Evolutionary conservation across 2,329 filamentous ascomycete species (phyloP), one percentile per base, ranked within the genome.

Genomic region (Sporothrix globosa): DNA sequence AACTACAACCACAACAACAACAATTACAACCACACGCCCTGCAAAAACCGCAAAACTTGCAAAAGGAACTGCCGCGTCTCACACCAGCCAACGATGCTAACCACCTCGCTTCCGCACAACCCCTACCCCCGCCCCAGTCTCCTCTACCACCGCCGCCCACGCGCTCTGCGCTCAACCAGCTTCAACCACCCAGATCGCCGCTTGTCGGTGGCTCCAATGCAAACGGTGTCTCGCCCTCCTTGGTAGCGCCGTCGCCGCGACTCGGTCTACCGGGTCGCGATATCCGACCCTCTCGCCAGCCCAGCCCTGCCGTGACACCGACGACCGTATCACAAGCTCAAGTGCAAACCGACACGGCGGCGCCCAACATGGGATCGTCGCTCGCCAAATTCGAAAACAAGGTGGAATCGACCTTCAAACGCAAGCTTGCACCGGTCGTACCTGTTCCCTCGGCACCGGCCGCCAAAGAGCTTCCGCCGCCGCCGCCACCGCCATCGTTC

Each of bases 251-350:
- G 17, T 58, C 61, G 24, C 60, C 69, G 41, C 69, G 53, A 52
- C 27, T 60, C 52, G 74, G 74, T 21, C 72, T 78, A 10, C 75
- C 77, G 0, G 77, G 77, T 24, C 74, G 75, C 44, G 77, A 78
- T 48, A 77, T 79, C 61, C 76, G 76, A 5, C 78, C 78, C 21
- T 69, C 61, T 24, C 69, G 58, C 3, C 70, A 72, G 21, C 34
- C 60, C 6, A 70, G 67, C 21, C 69, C 67, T 53, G 69, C 67
- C 4, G 27, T 61, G 41, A 52, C 46, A 0, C 70, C 65, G 14
- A n/a, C 63, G n/a, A n/a, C 58, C 13, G 58, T n/a, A 10, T 34
- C 34, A 6, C 34, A 34, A 34, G 1, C 56, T 3, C 30, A 52
- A 10, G n/a, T 3, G 34, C 34, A 21, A 61, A 46, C 52, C 11